Conservation (phyloP, 768 basidiomycete genomes). For the Neoboletus brunneissimus region DNA sequence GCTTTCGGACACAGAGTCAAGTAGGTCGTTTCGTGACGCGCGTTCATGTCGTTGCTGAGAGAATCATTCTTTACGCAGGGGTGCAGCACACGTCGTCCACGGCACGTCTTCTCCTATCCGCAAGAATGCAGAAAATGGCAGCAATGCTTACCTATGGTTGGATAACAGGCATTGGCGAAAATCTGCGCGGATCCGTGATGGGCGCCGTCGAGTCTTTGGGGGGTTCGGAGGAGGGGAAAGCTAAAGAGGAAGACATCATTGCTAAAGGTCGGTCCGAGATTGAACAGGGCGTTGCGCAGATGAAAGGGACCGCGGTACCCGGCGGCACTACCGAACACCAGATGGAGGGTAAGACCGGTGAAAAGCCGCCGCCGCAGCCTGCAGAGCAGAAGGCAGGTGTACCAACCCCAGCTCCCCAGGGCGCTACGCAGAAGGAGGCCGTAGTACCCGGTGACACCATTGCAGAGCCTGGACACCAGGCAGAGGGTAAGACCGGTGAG, state of each 20-base stretch:
- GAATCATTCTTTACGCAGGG: constrained; percentile 19
- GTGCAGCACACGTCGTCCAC: constrained; percentile 37
- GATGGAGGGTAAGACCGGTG: neutral
- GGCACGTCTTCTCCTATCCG: constrained; percentile 21
- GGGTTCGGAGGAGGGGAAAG: constrained; percentile 20
- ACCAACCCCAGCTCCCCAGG: neutral
- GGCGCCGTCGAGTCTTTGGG: constrained; percentile 38
- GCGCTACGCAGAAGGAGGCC: too few species aligned
- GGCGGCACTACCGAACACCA: neutral
- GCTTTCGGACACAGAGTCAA: constrained; percentile 17
- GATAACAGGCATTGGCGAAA: constrained; percentile 42
- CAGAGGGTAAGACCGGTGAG: too few species aligned
- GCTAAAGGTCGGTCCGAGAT: constrained; percentile 40
- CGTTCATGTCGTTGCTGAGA: neutral
- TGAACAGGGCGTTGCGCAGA: constrained; percentile 36
- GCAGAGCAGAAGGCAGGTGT: neutral
- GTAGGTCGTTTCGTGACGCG: neutral
- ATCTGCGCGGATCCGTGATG: constrained; percentile 42
- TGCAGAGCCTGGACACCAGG: too few species aligned
- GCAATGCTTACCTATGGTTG: constrained; percentile 2
- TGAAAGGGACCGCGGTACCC: constrained; percentile 16
- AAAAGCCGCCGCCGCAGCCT: neutral
- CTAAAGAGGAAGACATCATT: constrained; percentile 37
- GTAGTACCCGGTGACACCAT: too few species aligned
- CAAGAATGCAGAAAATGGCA: neutral